Conservation (phyloP, 1,284 basidiomycete species). For the Pseudozyma sp. region DNA sequence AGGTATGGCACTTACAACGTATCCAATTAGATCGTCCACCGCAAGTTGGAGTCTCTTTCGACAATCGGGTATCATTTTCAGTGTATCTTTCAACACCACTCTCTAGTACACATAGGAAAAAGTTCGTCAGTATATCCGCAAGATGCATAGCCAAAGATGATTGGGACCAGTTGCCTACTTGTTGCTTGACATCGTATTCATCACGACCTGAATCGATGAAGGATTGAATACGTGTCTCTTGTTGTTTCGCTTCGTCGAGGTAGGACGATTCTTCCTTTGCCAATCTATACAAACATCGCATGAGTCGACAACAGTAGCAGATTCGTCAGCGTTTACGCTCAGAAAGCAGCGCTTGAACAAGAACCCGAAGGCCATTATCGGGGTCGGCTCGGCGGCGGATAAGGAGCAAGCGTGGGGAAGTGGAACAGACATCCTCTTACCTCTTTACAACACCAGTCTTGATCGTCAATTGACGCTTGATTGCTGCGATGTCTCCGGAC, state of each 20-base stretch:
- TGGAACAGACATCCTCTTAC: conserved; percentile 14
- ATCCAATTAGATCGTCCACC: conserved; percentile 37
- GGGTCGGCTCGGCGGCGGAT: too few species aligned
- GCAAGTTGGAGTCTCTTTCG: conserved; percentile 43
- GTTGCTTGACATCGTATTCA: conserved; percentile 59
- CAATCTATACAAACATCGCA: conserved; percentile 20
- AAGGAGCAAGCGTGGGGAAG: not conserved
- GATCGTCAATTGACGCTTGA: conserved; percentile 56
- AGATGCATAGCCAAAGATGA: not conserved
- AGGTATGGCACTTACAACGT: conserved; percentile 38
- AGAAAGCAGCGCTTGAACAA: too few species aligned
- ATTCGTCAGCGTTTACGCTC: not conserved
- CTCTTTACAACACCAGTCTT: conserved; percentile 60
- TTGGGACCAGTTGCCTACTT: conserved; percentile 23
- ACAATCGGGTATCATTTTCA: conserved; percentile 62
- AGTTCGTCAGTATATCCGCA: not conserved
- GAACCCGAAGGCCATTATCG: too few species aligned
- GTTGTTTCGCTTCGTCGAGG: conserved; percentile 42
- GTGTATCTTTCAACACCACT: conserved; percentile 48
- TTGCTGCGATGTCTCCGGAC: conserved; percentile 18
- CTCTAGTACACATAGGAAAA: not conserved
- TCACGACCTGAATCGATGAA: conserved; percentile 48
- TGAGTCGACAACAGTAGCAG: not conserved
- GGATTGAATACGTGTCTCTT: conserved; percentile 32
- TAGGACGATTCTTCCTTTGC: conserved; percentile 58